Evolutionary conservation across 2,329 filamentous ascomycete genomes (phyloP), one percentile per base, ranked within the genome.

Genomic region (Monosporascus sp.): DNA sequence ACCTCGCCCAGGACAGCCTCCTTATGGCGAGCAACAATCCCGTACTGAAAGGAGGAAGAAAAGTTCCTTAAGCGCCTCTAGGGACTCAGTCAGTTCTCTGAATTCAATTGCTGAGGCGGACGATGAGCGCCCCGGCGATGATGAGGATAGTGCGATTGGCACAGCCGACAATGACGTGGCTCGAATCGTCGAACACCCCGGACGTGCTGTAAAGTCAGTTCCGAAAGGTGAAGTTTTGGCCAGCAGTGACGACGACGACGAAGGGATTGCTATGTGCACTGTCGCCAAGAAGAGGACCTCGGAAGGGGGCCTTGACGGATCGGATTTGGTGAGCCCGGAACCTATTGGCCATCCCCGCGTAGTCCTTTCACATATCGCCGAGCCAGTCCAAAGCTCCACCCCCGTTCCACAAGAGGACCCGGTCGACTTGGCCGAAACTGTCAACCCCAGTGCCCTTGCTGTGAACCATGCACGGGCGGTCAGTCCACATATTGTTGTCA

Each of bases 201-300:
- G 62, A 3, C 62, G 59, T 31, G 51, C 52, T 18, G 25, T 36
- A 24, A 53, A 52, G 11, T 53, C 52, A 41, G 47, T 52, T 15
- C 20, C 49, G 20, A 49, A 50, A 6, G 31, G 51, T 6, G 54
- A 56, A 18, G 53, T 50, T 8, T 27, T 31, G 18, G 47, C 24
- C 17, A 58, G 53, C 41, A 31, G 27, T 9, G 27, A 31, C 27
- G 55, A 58, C 22, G 56, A 59, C 14, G 65, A 67, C 27, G 65
- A 67, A 51, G 65, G 63, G 1, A 64, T 67, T 49, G 45, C 59
- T 48, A 67, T 66, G 65, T 55, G 49, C 42, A 48, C 36, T 36
- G 47, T 52, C 31, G 52, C 52, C 9, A 55, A 53, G 48, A 36
- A 42, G 42, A 42, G 38, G 7, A 2, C 42, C 5, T 9, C 17